Evolutionary conservation across 225 moss, liverwort and hornwort species (phyloP), one percentile per base, ranked within the genome.

Genomic region (Sphagnum contortum): DNA sequence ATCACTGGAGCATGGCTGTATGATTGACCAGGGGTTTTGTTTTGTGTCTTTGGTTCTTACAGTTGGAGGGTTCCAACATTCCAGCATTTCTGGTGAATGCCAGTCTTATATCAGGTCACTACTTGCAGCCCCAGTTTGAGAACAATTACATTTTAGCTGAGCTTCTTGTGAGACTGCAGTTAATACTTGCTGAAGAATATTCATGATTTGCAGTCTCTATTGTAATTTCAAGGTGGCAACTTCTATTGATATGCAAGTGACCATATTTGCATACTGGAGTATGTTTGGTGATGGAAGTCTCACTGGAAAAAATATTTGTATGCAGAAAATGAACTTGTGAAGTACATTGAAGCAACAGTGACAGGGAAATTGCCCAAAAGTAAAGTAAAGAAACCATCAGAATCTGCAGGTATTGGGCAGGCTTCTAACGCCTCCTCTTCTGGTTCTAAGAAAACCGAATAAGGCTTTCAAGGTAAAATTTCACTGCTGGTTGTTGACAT

Each of bases 361-460:
- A 75, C 77, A 44, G 72, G 76, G 48, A 80, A 83, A 64, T 52
- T 87, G 54, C 86, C 86, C 49, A 87, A 87, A 77, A 83, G 77
- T 61, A 87, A 80, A 60, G 86, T 80, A 58, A 87, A 83, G 76
- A 87, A 83, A 65, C 77, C 83, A 11, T 80, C 83, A 13, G 83
- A 77, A 62, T 61, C 83, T 59, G 83, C 83, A 83, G 86, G 83
- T 87, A 78, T 74, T 72, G 70, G 72, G 79, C 74, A 74, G 77
- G 59, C 77, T 57, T 64, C 59, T 69, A 70, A 76, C 74, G 77
- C 75, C 63, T 69, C 64, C 45, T 69, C 65, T 57, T 70, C 74
- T 75, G 80, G 68, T 57, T 66, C 83, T 77, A 67, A 77, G 72
- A 75, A 77, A 84, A 70, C 77, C 77, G 77, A 77, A 66, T 84